Conservation (phyloP, 2,329 filamentous ascomycete species). For the Claviceps capensis region DNA sequence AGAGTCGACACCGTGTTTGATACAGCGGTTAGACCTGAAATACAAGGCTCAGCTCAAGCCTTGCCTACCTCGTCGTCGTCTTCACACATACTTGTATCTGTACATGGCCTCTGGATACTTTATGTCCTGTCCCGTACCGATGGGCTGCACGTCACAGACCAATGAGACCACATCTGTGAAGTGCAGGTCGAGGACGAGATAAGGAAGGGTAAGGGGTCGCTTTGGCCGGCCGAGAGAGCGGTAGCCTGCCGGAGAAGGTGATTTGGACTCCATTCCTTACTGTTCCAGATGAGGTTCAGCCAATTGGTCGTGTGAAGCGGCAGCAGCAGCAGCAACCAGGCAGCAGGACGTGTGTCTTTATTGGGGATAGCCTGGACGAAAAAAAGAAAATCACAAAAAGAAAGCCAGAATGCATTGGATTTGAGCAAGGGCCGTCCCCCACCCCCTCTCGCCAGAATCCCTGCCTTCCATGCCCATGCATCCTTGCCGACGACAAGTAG, state of each 20-base stretch:
- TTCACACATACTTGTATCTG: not conserved
- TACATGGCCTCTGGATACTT: not conserved
- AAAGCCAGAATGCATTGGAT: not conserved
- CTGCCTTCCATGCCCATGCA: not conserved
- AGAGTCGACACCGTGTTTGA: not conserved
- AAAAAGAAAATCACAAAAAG: not conserved
- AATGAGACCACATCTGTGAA: not conserved
- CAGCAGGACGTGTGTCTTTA: not conserved
- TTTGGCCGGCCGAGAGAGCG: conserved; percentile 6
- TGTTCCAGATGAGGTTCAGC: not conserved
- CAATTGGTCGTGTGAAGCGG: not conserved
- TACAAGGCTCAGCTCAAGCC: not conserved
- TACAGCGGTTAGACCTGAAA: not conserved
- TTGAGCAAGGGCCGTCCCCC: not conserved
- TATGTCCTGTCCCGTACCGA: not conserved
- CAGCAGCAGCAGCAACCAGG: not conserved
- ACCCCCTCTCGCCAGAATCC: not conserved
- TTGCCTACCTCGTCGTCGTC: not conserved
- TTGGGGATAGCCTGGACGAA: not conserved
- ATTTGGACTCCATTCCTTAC: not conserved
- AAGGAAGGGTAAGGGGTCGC: not conserved
- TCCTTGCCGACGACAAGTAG: conserved; percentile 6
- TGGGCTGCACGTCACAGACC: not conserved
- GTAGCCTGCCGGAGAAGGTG: conserved; percentile 3
- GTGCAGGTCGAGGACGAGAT: not conserved